Conservation (phyloP, 2,329 filamentous ascomycete genomes). For the Cryphonectria naterciae region DNA sequence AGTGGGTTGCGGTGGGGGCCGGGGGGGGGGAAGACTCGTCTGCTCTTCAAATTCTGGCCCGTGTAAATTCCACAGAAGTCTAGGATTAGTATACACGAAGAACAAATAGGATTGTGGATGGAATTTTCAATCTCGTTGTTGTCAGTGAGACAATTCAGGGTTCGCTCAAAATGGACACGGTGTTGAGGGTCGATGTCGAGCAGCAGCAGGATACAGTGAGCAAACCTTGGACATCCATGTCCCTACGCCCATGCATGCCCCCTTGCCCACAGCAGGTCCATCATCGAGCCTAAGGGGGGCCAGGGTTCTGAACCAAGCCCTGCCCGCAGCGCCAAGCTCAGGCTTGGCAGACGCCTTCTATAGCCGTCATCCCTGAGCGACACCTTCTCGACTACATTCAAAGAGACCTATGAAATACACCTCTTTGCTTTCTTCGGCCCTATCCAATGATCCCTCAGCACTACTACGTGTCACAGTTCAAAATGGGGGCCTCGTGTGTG, state of each 20-base stretch:
- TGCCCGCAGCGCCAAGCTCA: background rate
- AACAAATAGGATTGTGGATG: background rate
- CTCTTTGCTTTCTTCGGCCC: background rate
- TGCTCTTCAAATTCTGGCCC: background rate
- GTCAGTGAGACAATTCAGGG: background rate
- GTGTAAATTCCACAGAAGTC: background rate
- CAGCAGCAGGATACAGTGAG: background rate
- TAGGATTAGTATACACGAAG: background rate
- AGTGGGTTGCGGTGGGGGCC: background rate
- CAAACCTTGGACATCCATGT: background rate
- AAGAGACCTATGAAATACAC: too few relatives aligned
- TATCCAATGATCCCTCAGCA: background rate
- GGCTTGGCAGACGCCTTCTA: background rate
- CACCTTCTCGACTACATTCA: too few relatives aligned
- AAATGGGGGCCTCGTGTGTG: background rate
- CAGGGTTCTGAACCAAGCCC: constrained; percentile 5
- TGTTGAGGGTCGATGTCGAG: constrained; percentile 5
- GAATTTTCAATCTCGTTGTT: background rate
- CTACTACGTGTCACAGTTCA: background rate
- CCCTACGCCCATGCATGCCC: background rate
- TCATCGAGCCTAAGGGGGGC: background rate
- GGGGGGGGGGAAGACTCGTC: background rate
- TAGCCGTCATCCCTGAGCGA: background rate
- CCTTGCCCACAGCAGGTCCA: background rate
- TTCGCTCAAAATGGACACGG: constrained; percentile 11